Evolutionary conservation across 164 flowering plant genomes (phyloP), one percentile per base, ranked within the genome.

Genomic region (Nymphaea colorata): DNA sequence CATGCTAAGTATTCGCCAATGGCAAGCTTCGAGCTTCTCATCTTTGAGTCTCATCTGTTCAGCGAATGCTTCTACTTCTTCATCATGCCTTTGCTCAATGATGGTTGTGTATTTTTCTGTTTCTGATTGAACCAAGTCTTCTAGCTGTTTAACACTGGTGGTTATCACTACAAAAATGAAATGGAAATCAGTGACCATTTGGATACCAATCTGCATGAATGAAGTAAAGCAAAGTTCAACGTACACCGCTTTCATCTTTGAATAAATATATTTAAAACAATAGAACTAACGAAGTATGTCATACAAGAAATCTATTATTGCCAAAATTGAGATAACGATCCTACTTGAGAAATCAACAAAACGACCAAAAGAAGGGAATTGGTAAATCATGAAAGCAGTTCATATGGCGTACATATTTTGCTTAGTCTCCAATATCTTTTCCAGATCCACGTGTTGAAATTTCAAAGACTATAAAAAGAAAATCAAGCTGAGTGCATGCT

Each of bases 1-100:
- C 84, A 76, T 77, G 82, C 94, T 87, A 64, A 90, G 66, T 61
- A 83, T 63, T 62, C 78, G 82, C 99, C 96, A 90, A 0, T 78
- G 85, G n/a, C 67, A 83, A 44, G 83, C 84, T 75, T 90, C 96
- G 63, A 91, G 55, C 67, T 86, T 89, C 75, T 91, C 97, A 73
- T 91, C 96, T 77, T 83, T 91, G 68, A 81, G 77, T 68, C 87
- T 82, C 83, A 91, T 74, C 72, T 94, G 87, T 75, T 94, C 93
- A 8, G 80, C 80, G 70, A 91, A 89, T 51, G 95, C 91, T 55
- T 91, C 88, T 67, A 89, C 69, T 72, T 94, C 99, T 59, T 74
- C 57, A 60, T 75, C 78, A 79, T 88, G 96, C 79, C 85, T 84
- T 62, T 85, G 86, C 77, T 85, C 86, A 64, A 83, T 66, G 42